Evolutionary conservation across 1,284 basidiomycete species (phyloP), one percentile per base, ranked within the genome.

Genomic region (Apiotrichum porosum): DNA sequence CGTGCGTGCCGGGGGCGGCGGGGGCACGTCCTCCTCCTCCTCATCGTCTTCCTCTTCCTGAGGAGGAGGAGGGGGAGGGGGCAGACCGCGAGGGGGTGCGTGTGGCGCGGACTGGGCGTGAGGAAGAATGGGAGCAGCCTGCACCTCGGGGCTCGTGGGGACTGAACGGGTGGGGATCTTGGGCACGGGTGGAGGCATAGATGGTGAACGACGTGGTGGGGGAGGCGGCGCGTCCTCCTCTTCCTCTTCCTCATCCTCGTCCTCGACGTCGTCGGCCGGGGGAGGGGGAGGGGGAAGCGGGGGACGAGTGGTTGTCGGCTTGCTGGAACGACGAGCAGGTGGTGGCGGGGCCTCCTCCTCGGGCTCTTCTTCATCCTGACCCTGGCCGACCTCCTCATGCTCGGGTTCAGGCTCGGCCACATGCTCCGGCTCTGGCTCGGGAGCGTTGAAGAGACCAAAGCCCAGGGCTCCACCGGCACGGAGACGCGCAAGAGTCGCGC

Each of bases 391-490:
- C 28, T 15, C 34, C 36, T 46, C 42, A 13, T 18, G 36, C 4
- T 13, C 43, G 17, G 24, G 30, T 3, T 19, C 33, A n/a, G 23
- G 18, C 38, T 19, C 52, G 15, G 49, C 47, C n/a, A n/a, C n/a
- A n/a, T n/a, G n/a, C 9, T 58, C 58, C 17, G 46, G 34, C 15
- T 37, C 34, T 8, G 51, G 52, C 33, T 33, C 39, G 9, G 22
- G 37, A 12, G 46, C 49, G 34, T 62, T 63, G 56, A 72, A 72
- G 58, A 74, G 65, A 6, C 72, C 70, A 17, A 71, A 68, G 3
- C 70, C 69, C 2, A 73, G 55, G 1, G 68, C 61, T 5, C 71
- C 72, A 9, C 69, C 69, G 12, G 71, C 72, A 38, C 66, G 56
- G 18, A 74, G 51, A 37, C 72, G 56, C 6, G 72, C 72, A 6